Percentiles rank a stretch among this genome's conserved stretches.
Evolutionary conservation across 495 filamentous ascomycete species (phyloP).

Genomic region (Extremus antarcticus): DNA sequence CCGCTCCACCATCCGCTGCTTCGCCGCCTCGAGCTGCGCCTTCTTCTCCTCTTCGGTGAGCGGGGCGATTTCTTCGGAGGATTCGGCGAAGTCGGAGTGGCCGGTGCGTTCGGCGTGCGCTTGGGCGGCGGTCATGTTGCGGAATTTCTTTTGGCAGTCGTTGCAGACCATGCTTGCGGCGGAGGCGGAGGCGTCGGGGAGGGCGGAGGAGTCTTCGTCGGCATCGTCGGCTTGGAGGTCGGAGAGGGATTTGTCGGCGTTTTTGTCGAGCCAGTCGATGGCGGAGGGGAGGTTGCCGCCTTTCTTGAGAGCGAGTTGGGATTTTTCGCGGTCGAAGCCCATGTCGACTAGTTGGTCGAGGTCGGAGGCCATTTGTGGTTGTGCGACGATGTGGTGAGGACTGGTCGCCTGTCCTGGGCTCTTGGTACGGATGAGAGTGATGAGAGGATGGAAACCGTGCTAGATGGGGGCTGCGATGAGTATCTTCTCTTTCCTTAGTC

Average conservation of each 20-base stretch:
- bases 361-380: slow-evolving; percentile 72
- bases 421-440: too few species aligned
- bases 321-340: slow-evolving; percentile 79
- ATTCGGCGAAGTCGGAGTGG: slow-evolving; percentile 88
- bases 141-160: slow-evolving; percentile 85
- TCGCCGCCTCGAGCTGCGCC: slow-evolving; percentile 60
- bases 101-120: slow-evolving; percentile 67
- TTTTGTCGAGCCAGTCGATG: slow-evolving; percentile 86
- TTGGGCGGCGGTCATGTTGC: slow-evolving; percentile 65
- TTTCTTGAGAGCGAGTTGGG: slow-evolving; percentile 70
- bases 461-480: too few species aligned
- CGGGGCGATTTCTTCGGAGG: slow-evolving; percentile 78
- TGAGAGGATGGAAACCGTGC: too few species aligned
- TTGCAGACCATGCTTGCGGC: slow-evolving; percentile 68
- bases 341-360: slow-evolving; percentile 79
- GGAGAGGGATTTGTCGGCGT: slow-evolving; percentile 71
- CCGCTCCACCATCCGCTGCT: slow-evolving; percentile 63
- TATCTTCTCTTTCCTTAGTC: too few species aligned
- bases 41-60: slow-evolving; percentile 89
- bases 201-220: slow-evolving; percentile 37
- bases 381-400: too few species aligned
- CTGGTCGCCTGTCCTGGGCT: too few species aligned
- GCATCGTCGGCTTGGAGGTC: slow-evolving; percentile 59
- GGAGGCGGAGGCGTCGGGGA: slow-evolving; percentile 47
- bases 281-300: slow-evolving; percentile 56